phyloP scores from a whole-genome alignment of 2,329 filamentous ascomycete genomes.

The Hymenoscyphus albidus region DNA sequence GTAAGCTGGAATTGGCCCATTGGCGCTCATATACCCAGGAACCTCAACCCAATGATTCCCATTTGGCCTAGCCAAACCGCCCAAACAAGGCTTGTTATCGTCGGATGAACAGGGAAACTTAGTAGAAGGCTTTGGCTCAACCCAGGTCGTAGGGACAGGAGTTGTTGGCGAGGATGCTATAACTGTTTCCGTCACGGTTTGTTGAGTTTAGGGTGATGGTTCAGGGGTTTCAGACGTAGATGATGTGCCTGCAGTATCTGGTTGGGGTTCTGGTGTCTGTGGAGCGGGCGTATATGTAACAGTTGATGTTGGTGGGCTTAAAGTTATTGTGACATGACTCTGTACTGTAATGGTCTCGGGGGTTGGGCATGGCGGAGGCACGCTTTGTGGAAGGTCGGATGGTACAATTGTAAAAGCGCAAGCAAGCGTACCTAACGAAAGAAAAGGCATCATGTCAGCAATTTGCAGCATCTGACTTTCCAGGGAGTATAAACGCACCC shows the following conservation, averaged over 20 bases:
- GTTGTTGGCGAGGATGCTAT: background rate
- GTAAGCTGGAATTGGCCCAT: too few relatives aligned
- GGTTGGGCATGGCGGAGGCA: too few relatives aligned
- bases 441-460: background rate
- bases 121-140: background rate
- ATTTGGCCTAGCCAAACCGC: background rate
- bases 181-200: background rate
- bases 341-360: too few relatives aligned
- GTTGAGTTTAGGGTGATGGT: background rate
- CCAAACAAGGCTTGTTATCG: background rate
- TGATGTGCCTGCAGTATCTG: too few relatives aligned
- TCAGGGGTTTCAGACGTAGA: too few relatives aligned
- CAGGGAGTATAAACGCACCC: background rate
- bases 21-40: too few relatives aligned
- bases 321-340: too few relatives aligned
- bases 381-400: too few relatives aligned
- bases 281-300: too few relatives aligned
- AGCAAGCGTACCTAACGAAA: background rate
- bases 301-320: too few relatives aligned
- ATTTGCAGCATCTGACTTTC: background rate
- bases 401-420: too few relatives aligned
- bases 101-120: background rate
- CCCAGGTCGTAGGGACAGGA: background rate
- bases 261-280: background rate
- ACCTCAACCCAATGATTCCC: too few relatives aligned